phyloP scores from a whole-genome alignment of 2,329 filamentous ascomycete species.

The Diaporthe nobilis region DNA sequence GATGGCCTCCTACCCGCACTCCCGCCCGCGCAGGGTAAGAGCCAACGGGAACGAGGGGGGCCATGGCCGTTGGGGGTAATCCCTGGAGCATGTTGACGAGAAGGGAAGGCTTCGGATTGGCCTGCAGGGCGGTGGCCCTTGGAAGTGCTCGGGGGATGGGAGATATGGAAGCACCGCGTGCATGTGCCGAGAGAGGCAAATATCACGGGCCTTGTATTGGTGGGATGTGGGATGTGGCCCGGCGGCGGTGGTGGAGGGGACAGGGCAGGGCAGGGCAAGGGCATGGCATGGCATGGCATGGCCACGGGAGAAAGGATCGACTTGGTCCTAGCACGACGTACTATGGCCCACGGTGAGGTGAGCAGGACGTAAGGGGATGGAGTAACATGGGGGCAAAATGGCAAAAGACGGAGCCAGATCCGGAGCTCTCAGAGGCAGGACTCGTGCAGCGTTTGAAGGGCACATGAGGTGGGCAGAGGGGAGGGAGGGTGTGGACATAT shows the following conservation, averaged over 20 bases:
- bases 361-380: constrained; percentile 38
- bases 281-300: constrained; percentile 17
- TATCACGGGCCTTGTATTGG: constrained; percentile 53
- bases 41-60: constrained; percentile 47
- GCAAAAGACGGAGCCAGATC: constrained; percentile 43
- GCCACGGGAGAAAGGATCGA: constrained; percentile 42
- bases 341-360: constrained; percentile 31
- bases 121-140: constrained; percentile 45
- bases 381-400: constrained; percentile 40
- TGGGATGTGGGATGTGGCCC: constrained; percentile 45
- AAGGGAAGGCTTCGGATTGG: constrained; percentile 47
- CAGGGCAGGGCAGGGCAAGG: constrained; percentile 39
- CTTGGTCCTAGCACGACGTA: constrained; percentile 40
- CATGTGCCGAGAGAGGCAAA: constrained; percentile 59
- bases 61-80: constrained; percentile 51
- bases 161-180: constrained; percentile 48
- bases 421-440: constrained; percentile 45
- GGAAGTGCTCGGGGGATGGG: constrained; percentile 53
- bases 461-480: constrained; percentile 37
- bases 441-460: constrained; percentile 37
- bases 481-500: constrained; percentile 39
- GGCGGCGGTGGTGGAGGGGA: constrained; percentile 46
- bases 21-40: constrained; percentile 43
- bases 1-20: constrained; percentile 43
- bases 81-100: constrained; percentile 48